Conservation (phyloP, 441 rosid species). For the Aquilaria agallochum region DNA sequence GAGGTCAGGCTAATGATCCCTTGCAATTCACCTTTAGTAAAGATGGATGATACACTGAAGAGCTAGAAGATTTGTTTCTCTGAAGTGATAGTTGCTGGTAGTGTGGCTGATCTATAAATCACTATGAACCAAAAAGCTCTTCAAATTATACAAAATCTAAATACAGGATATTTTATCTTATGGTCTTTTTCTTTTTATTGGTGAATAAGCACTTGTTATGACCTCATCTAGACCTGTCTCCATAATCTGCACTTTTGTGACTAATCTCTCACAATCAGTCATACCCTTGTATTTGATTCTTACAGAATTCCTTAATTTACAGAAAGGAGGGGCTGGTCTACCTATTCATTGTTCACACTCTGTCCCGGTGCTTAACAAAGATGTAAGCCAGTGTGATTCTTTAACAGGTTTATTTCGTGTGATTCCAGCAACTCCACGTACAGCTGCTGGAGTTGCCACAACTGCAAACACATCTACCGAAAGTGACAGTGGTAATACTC, state of each 20-base stretch:
- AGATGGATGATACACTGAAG: too few species aligned
- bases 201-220: too few species aligned
- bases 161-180: too few species aligned
- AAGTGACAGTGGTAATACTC: slow-evolving; percentile 40
- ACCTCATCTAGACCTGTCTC: too few species aligned
- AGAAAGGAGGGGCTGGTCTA: slow-evolving; percentile 52
- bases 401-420: slow-evolving; percentile 59
- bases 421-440: slow-evolving; percentile 55
- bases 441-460: slow-evolving; percentile 23
- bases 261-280: slow-evolving; percentile 2
- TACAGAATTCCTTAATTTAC: slow-evolving; percentile 28
- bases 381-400: slow-evolving; percentile 49
- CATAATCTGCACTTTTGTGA: slow-evolving; percentile 4
- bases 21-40: too few species aligned
- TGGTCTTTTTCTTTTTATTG: too few species aligned
- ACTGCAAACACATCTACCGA: slow-evolving; percentile 26
- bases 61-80: too few species aligned
- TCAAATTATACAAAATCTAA: too few species aligned
- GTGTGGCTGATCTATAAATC: too few species aligned
- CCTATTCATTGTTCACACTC: slow-evolving; percentile 89
- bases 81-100: too few species aligned
- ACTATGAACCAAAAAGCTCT: too few species aligned
- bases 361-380: slow-evolving; percentile 71
- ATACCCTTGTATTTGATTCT: slow-evolving; percentile 18
- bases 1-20: slow-evolving; percentile 38